Evolutionary conservation across 2,329 filamentous ascomycete species (phyloP), one percentile per base, ranked within the genome.

Genomic region (Phaeosphaeriaceae sp.): DNA sequence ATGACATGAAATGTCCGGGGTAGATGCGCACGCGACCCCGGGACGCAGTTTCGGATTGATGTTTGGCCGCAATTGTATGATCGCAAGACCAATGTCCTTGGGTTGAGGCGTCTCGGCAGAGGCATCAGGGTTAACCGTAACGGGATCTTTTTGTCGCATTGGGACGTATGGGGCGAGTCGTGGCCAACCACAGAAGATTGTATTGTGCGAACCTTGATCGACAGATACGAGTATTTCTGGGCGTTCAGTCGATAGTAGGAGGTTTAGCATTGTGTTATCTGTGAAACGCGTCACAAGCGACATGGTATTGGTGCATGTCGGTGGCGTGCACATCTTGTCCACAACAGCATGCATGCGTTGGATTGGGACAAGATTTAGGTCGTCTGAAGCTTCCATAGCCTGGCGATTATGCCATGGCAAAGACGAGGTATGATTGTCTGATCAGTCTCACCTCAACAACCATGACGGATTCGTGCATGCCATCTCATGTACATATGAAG

Each of bases 131-230:
- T 48, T 47, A 35, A 21, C 42, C 46, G 15, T 42, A 43, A 32
- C 62, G 32, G 59, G 57, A 55, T 59, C 47, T 9, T 15, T 47
- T 63, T 30, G 21, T 51, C 60, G 49, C 54, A 54, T 65, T 56
- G 43, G 58, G 60, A 54, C 54, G 50, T 60, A 50, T 24, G 60
- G 51, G 52, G 57, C 60, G 55, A 40, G 40, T 17, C 40, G 44
- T 15, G 9, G 11, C 23, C 22, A 15, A 47, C 6, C 11, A 26
- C 17, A 47, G 44, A 22, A 47, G 1, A 47, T 15, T 13, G 35
- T 40, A n/a, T 15, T 40, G n/a, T n/a, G 35, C 17, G 35, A 40
- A 40, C 17, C 35, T 40, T 40, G 13, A 40, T n/a, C 17, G 22
- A 24, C 15, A 24, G 6, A 7, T 13, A 17, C 26, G 44, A 5